Conservation (phyloP, 1,139 yeast species). For the Candida buenavistaensis region DNA sequence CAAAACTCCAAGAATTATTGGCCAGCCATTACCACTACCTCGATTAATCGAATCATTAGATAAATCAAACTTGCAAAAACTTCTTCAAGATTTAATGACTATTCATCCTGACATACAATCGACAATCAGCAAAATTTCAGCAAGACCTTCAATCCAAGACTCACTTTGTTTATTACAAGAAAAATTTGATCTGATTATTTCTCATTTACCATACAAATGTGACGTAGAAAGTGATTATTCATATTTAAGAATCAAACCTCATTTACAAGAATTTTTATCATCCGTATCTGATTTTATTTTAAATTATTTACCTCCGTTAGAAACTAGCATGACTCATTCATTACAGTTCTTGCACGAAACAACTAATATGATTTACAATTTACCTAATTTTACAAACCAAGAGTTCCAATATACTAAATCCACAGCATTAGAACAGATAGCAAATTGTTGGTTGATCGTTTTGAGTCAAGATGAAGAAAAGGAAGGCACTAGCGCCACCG, state of each 20-base stretch:
- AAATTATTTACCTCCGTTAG: conserved; percentile 78
- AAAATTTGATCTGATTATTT: conserved; percentile 47
- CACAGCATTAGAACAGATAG: conserved; percentile 78
- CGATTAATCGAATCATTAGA: conserved; percentile 71
- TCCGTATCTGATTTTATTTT: conserved; percentile 80
- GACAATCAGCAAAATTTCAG: conserved; percentile 55
- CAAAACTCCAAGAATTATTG: conserved; percentile 44
- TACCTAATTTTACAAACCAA: conserved; percentile 72
- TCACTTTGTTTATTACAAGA: conserved; percentile 51
- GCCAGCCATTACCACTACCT: conserved; percentile 55
- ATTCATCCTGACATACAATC: conserved; percentile 62
- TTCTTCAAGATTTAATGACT: conserved; percentile 54
- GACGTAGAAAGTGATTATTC: conserved; percentile 79
- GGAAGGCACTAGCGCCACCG: conserved; percentile 20
- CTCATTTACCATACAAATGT: conserved; percentile 71
- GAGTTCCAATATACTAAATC: conserved; percentile 73
- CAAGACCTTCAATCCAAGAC: conserved; percentile 55
- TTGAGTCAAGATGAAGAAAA: conserved; percentile 35
- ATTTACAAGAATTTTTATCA: conserved; percentile 70
- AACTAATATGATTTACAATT: conserved; percentile 59
- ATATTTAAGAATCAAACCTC: conserved; percentile 77
- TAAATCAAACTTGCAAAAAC: conserved; percentile 49
- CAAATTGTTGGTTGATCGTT: conserved; percentile 71
- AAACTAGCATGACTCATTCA: conserved; percentile 52
- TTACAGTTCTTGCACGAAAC: conserved; percentile 68